Conservation (phyloP, 208 protist species). For the Crithidia bombi region DNA sequence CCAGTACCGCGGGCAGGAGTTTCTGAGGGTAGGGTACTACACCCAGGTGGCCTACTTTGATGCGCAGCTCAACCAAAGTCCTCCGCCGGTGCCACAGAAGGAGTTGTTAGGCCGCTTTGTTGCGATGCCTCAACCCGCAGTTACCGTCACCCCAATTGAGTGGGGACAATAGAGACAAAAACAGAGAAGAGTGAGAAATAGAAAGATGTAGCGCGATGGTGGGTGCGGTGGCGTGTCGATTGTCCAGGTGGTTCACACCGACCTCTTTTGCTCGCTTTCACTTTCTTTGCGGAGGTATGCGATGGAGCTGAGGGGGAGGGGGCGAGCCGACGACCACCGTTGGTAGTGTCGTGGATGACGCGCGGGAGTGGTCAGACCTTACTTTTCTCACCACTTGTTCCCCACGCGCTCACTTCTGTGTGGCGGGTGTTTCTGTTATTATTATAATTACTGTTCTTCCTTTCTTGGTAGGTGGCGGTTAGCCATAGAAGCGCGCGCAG, state of each 20-base stretch:
- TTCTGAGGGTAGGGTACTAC: constrained; percentile 98
- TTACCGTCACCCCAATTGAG: constrained; percentile 80
- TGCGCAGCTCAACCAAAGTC: constrained; percentile 61
- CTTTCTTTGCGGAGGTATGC: too few relatives aligned
- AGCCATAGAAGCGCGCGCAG: constrained; percentile 19
- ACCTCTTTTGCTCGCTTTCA: too few relatives aligned
- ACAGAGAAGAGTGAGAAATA: neutral
- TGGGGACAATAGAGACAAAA: constrained; percentile 45
- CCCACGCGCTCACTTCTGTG: too few relatives aligned
- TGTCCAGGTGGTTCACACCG: too few relatives aligned
- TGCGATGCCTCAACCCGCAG: constrained; percentile 84
- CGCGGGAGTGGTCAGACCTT: too few relatives aligned
- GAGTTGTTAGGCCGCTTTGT: constrained; percentile 80
- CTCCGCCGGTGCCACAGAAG: constrained; percentile 48
- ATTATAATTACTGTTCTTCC: neutral
- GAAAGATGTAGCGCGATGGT: too few relatives aligned
- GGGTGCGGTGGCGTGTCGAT: too few relatives aligned
- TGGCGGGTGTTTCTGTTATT: neutral
- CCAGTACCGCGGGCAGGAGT: constrained; percentile 95
- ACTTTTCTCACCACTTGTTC: too few relatives aligned
- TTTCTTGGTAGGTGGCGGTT: neutral
- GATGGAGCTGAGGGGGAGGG: too few relatives aligned
- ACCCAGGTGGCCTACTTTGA: constrained; percentile 96
- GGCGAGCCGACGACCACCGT: too few relatives aligned
- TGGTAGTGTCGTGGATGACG: too few relatives aligned